Conservation (phyloP, 441 rosid species). For the Cnidoscolus chayamansa region DNA sequence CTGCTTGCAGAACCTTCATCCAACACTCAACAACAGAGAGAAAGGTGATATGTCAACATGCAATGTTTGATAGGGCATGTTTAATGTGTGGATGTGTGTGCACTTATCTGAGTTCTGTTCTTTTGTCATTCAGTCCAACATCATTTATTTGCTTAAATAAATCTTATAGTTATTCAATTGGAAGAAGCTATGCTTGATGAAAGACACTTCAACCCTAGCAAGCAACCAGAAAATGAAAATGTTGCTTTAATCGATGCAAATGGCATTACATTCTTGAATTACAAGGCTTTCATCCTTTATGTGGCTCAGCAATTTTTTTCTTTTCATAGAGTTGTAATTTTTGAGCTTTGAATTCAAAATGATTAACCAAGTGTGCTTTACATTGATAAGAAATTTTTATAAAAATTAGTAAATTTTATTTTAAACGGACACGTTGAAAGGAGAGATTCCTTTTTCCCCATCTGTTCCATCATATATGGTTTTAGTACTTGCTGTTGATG, state of each 20-base stretch:
- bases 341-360: neutral
- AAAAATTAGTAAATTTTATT: neutral
- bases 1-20: slow-evolving; percentile 95
- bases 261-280: neutral
- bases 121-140: neutral
- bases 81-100: neutral
- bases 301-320: neutral
- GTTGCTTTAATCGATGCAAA: slow-evolving; percentile 1
- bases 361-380: neutral
- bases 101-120: neutral
- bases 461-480: neutral
- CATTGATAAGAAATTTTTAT: neutral
- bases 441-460: neutral
- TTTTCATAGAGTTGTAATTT: neutral
- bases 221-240: neutral
- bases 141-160: neutral
- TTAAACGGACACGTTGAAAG: neutral
- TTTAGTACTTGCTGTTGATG: slow-evolving; percentile 8
- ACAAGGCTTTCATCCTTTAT: neutral
- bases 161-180: neutral
- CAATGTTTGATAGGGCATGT: slow-evolving; percentile 6
- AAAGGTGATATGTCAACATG: slow-evolving; percentile 50
- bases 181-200: neutral
- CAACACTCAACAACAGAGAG: slow-evolving; percentile 90
- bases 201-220: neutral